Percentiles rank a stretch among this genome's conserved stretches.
phyloP scores from a whole-genome alignment of 768 basidiomycete genomes.

The Dioszegia crocea region DNA sequence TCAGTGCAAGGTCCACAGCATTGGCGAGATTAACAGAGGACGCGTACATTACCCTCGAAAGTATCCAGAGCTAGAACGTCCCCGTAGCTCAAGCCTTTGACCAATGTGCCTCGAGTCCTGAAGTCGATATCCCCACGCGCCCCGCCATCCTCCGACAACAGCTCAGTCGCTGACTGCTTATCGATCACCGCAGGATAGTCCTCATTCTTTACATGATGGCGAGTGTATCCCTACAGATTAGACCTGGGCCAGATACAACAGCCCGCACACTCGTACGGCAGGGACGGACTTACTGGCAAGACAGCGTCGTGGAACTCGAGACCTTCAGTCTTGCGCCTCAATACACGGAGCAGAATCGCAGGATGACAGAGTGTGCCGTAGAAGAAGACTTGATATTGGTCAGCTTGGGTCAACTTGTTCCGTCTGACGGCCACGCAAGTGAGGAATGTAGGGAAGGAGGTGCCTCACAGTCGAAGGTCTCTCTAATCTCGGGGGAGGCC shows the following conservation, averaged over 20 bases:
- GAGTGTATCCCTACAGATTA: conserved; percentile 62
- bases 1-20: not conserved
- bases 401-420: too few relatives aligned
- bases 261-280: too few relatives aligned
- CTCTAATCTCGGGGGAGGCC: not conserved
- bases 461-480: not conserved
- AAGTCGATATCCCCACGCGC: conserved; percentile 55
- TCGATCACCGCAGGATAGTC: conserved; percentile 81
- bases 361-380: conserved; percentile 91
- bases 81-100: conserved; percentile 61
- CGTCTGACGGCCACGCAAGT: too few relatives aligned
- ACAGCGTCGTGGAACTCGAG: conserved; percentile 70
- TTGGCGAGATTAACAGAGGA: conserved; percentile 47
- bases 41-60: conserved; percentile 69
- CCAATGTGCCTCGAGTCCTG: conserved; percentile 72
- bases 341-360: conserved; percentile 69
- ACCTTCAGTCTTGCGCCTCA: conserved; percentile 63
- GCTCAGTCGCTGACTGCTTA: not conserved
- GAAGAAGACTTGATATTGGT: conserved; percentile 58
- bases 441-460: not conserved
- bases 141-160: not conserved
- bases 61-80: conserved; percentile 70
- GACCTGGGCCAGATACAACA: too few relatives aligned
- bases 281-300: conserved; percentile 57
- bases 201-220: conserved; percentile 69